Percentiles rank a stretch among this genome's conserved stretches.
Conservation (phyloP, 345 rosid genomes). For the Pelargonium nanum region DNA sequence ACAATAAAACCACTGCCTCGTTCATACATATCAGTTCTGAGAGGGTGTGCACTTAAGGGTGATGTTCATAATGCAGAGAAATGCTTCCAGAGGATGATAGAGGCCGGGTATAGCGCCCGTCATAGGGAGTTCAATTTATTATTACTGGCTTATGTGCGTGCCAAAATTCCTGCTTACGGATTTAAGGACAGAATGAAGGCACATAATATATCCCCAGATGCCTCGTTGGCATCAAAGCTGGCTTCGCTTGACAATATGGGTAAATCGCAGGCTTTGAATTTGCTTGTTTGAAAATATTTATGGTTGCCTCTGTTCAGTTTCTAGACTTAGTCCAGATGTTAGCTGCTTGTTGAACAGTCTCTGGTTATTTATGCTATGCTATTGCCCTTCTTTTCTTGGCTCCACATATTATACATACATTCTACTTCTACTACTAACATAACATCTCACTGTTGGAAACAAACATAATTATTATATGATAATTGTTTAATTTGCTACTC, state of each 20-base stretch:
- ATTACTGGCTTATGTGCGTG: slow-evolving; percentile 49
- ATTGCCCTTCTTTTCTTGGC: too few relatives aligned
- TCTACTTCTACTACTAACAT: too few relatives aligned
- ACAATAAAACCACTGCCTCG: slow-evolving; percentile 51
- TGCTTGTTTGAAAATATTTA: too few relatives aligned
- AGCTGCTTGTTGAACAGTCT: too few relatives aligned
- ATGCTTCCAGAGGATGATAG: slow-evolving; percentile 62
- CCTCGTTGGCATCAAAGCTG: slow-evolving; percentile 40
- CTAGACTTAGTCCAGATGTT: too few relatives aligned
- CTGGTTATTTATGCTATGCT: too few relatives aligned
- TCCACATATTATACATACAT: too few relatives aligned
- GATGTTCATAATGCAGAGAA: slow-evolving; percentile 81
- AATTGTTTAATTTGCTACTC: too few relatives aligned
- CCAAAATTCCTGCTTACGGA: slow-evolving; percentile 72
- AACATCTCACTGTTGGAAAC: too few relatives aligned
- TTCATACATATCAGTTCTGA: slow-evolving; percentile 65
- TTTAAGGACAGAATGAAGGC: slow-evolving; percentile 79
- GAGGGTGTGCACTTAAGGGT: slow-evolving; percentile 60
- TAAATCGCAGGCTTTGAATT: too few relatives aligned
- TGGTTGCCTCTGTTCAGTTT: too few relatives aligned
- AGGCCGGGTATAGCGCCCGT: slow-evolving; percentile 57
- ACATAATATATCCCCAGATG: slow-evolving; percentile 59
- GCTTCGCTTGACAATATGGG: slow-evolving; percentile 49
- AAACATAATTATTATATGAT: too few relatives aligned
- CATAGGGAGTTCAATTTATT: slow-evolving; percentile 49